phyloP scores from a whole-genome alignment of 2,329 filamentous ascomycete genomes.

The Helminthosporium solani region DNA sequence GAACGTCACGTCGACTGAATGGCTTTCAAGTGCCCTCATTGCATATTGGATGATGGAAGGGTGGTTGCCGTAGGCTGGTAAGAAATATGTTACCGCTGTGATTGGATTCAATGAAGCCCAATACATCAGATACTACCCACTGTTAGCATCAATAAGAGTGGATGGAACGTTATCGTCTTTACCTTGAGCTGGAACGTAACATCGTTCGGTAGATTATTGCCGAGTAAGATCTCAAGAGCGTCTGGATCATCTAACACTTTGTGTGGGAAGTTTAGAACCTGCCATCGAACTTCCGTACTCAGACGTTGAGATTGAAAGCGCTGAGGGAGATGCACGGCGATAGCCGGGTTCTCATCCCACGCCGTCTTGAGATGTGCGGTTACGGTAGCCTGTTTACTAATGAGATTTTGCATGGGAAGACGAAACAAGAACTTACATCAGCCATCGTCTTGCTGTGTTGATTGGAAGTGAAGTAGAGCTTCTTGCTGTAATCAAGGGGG shows the following conservation, averaged over 20 bases:
- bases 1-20: conserved; percentile 95
- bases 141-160: conserved; percentile 11
- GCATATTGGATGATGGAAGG: conserved; percentile 95
- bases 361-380: conserved; percentile 72
- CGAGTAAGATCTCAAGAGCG: conserved; percentile 79
- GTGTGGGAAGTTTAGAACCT: conserved; percentile 80
- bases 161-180: conserved; percentile 10
- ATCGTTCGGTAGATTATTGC: conserved; percentile 72
- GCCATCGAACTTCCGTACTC: conserved; percentile 71
- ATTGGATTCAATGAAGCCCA: conserved; percentile 93
- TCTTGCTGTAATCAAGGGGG: conserved; percentile 68
- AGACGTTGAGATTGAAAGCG: conserved; percentile 77
- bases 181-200: conserved; percentile 84
- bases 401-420: not conserved
- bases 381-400: conserved; percentile 53
- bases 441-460: conserved; percentile 44
- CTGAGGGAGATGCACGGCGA: conserved; percentile 81
- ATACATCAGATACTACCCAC: conserved; percentile 74
- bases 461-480: conserved; percentile 51
- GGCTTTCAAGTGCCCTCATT: conserved; percentile 89
- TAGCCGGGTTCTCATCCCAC: conserved; percentile 79
- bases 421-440: conserved; percentile 34
- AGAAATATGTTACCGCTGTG: conserved; percentile 88
- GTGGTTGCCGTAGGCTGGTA: conserved; percentile 87
- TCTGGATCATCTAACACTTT: conserved; percentile 80